Evolutionary conservation across 2,329 filamentous ascomycete species (phyloP), one percentile per base, ranked within the genome.

Genomic region (Aspergillus amoenus): DNA sequence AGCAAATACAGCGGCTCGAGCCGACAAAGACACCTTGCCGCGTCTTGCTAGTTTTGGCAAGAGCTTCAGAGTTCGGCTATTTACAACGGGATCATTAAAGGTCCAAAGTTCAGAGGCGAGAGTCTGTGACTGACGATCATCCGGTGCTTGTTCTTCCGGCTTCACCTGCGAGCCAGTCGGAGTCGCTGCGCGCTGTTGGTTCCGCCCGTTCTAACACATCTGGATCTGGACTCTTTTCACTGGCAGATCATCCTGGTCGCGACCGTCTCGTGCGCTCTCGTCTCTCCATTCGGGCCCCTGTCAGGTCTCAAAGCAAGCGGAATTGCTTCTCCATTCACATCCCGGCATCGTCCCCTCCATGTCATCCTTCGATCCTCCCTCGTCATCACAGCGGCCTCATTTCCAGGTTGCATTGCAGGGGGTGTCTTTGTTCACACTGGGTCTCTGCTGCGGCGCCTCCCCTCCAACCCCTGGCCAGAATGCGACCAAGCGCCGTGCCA

Each of bases 401-500:
- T 8, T 4, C 34, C 30, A 30, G 54, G 52, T 60, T 49, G 49
- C 57, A 32, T 48, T 27, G 27, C 40, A 30, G 18, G 17, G 17
- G 13, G 5, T 5, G 34, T 37, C 34, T 37, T 37, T 37, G 34
- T n/a, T 37, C 34, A 37, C 34, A 37, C 34, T n/a, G 34, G 24
- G 15, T 27, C 13, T 32, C 22, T 27, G 22, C 41, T 30, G 43
- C 39, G 45, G 46, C 40, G 46, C 42, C 30, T 55, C 42, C 43
- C 44, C 46, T 51, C 51, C 42, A 40, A 49, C 44, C 55, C 56
- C 46, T 58, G 61, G 63, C 22, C 37, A 43, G 49, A 41, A 22
- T 44, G 49, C 24, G 49, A 42, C n/a, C 64, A 72, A 69, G 68
- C 68, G 68, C 69, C 64, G 62, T 59, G 70, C 70, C 68, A 72